Conservation (phyloP, 345 rosid genomes). For the Hevea brasiliensis region DNA sequence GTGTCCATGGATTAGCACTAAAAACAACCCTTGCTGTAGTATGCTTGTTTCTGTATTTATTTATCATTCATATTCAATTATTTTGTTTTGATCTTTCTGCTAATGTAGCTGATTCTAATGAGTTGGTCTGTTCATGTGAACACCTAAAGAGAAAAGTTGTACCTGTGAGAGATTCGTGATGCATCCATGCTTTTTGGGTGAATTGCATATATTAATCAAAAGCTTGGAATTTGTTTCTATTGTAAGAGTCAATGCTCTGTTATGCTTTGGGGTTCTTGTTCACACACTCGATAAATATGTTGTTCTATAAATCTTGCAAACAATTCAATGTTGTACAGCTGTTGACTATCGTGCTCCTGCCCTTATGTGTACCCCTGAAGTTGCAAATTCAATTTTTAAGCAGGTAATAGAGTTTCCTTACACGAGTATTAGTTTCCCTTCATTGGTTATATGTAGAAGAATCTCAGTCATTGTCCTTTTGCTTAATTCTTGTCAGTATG, state of each 20-base stretch:
- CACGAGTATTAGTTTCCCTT: background rate
- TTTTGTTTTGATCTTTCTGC: background rate
- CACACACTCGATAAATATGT: constrained; percentile 71
- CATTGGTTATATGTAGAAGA: background rate
- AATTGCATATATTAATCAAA: constrained; percentile 8
- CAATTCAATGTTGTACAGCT: constrained; percentile 88
- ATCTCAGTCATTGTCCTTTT: constrained; percentile 13
- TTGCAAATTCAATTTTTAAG: constrained; percentile 82
- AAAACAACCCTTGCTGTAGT: constrained; percentile 98
- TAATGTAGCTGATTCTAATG: background rate
- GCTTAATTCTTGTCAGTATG: constrained; percentile 50
- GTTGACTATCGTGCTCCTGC: constrained; percentile 96
- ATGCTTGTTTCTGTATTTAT: constrained; percentile 25
- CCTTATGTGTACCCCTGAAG: constrained; percentile 93
- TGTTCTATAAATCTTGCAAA: constrained; percentile 70
- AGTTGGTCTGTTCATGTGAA: background rate
- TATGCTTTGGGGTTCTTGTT: constrained; percentile 79
- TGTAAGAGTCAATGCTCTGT: constrained; percentile 85
- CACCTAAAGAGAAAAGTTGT: background rate
- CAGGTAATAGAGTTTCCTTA: constrained; percentile 45
- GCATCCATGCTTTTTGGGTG: background rate
- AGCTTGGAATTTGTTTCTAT: constrained; percentile 21
- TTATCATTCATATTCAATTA: background rate
- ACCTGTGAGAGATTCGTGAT: background rate
- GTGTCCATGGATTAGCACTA: constrained; percentile 92